Base-by-base conservation (phyloP, 805 yeast genomes). In the Helenozyma baotianmanensis region DNA sequence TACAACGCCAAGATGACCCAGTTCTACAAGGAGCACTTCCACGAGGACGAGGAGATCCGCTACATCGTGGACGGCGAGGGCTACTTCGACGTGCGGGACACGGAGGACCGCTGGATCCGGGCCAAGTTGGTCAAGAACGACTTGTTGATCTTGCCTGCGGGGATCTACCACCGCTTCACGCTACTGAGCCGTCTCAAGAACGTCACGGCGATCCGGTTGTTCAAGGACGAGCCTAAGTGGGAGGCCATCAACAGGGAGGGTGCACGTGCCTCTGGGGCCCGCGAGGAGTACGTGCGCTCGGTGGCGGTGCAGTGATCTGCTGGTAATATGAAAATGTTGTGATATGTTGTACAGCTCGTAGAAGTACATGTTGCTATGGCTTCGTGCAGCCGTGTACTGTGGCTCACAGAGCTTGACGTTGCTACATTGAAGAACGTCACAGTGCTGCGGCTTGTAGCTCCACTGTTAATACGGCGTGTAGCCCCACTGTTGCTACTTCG, bases 161-260 rank as follows among this genome's bases (percentile, higher is more conserved):
- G 97, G 0, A 87, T 90, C 23, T 90, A 86, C 57, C 98, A 90
- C 60, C 74, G 98, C 16, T 90, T 90, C 60, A 87, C 97, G 1
- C 68, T 90, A 43, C 71, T 87, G 8, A 59, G 66, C 27, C 50
- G 53, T 13, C 52, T 63, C 30, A 76, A 78, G 55, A 72, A 73
- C 45, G 81, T 90, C 45, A 73, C 74, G 38, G 95, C 97, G 4
- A 56, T 84, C 50, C 69, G 98, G 45, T 62, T 90, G 47, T 90
- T 90, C 66, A 78, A 87, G 57, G 96, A 87, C 48, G 96, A 89
- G 62, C 97, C 97, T 17, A 90, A 88, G 56, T 90, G 98, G 98
- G 76, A 81, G 22, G 95, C 96, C 7, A 73, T 84, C 50, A 75
- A 77, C 51, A 74, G 94, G 39, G 84, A 85, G 21, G 52, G 54